Percentiles rank a stretch among this genome's conserved stretches.
These are phyloP conservation scores for Suhomyces canberraensis DNA, from an alignment of 805 yeast genomes.

Conservation along the genomic window DNA sequence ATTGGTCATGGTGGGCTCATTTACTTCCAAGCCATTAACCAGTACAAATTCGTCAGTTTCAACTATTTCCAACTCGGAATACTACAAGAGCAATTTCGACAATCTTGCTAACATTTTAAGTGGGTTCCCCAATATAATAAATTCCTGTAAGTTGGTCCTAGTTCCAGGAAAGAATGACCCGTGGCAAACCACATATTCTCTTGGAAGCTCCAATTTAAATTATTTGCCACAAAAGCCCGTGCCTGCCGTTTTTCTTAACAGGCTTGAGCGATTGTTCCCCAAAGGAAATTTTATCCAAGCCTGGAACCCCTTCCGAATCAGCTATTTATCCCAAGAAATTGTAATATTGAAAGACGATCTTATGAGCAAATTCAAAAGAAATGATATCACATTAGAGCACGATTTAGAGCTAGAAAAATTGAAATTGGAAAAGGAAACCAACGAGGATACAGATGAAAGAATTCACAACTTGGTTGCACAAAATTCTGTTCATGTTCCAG, in stretches of 20 bases:
- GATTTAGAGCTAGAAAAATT: conserved; percentile 29
- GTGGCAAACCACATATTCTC: conserved; percentile 72
- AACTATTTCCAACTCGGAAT: conserved; percentile 48
- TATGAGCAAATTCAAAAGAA: conserved; percentile 65
- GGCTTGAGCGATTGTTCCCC: conserved; percentile 56
- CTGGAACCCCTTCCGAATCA: conserved; percentile 78
- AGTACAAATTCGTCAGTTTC: conserved; percentile 50
- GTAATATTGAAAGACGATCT: conserved; percentile 71
- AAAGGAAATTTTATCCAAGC: conserved; percentile 32
- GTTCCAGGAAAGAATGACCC: conserved; percentile 93
- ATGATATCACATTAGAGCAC: conserved; percentile 56
- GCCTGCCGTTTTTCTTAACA: conserved; percentile 67
- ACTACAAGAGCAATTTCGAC: conserved; percentile 69
- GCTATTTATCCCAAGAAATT: conserved; percentile 81
- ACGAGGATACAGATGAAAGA: conserved; percentile 18
- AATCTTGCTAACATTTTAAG: conserved; percentile 64
- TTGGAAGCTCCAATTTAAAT: conserved; percentile 46
- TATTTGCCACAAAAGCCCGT: conserved; percentile 62
- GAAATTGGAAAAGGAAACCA: conserved; percentile 12
- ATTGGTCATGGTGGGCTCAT: conserved; percentile 81
- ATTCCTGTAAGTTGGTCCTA: conserved; percentile 58
- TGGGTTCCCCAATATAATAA: conserved; percentile 52
- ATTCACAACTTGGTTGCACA: conserved; percentile 20
- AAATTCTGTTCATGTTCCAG: conserved; percentile 27
- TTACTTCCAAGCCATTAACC: conserved; percentile 62